These are phyloP conservation scores for Harrya chromipes DNA, from an alignment of 768 basidiomycete genomes.

Conservation along the genomic window DNA sequence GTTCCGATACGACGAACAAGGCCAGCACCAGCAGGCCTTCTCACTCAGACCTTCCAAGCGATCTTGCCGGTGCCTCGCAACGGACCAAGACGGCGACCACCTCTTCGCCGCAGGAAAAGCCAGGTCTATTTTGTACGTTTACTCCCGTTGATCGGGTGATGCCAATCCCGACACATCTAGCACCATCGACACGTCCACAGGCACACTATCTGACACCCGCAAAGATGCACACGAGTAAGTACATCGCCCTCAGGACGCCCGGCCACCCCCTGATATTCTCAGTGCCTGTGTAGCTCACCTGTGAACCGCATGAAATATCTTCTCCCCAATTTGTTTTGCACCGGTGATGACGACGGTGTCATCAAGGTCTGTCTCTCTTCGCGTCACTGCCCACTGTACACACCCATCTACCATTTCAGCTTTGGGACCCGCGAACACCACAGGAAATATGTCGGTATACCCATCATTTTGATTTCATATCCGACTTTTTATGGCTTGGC, in stretches of 20 bases:
- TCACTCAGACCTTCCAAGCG: constrained; percentile 73
- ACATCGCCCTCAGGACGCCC: constrained; percentile 3
- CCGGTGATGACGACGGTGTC: constrained; percentile 92
- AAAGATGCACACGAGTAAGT: constrained; percentile 68
- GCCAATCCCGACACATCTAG: constrained; percentile 35
- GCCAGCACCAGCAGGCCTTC: constrained; percentile 54
- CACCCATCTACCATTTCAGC: constrained; percentile 39
- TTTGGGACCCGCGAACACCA: constrained; percentile 83
- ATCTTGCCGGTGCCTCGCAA: constrained; percentile 73
- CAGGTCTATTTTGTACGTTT: constrained; percentile 70
- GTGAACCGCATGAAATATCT: constrained; percentile 83
- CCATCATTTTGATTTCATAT: constrained; percentile 94
- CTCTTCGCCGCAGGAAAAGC: constrained; percentile 83
- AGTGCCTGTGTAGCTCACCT: constrained; percentile 55
- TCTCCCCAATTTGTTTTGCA: constrained; percentile 68
- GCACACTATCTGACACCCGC: constrained; percentile 45
- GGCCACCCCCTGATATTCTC: constrained; percentile 27
- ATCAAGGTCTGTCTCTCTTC: constrained; percentile 62
- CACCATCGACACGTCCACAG: constrained; percentile 63
- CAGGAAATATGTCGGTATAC: constrained; percentile 64
- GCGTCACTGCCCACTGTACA: background rate
- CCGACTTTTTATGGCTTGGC: constrained; percentile 83
- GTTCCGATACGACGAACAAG: constrained; percentile 73
- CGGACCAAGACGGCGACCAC: constrained; percentile 62
- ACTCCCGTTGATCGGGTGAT: background rate